Base-by-base conservation (phyloP, 2,329 filamentous ascomycete species). In the Ceratocystis albifundus region DNA sequence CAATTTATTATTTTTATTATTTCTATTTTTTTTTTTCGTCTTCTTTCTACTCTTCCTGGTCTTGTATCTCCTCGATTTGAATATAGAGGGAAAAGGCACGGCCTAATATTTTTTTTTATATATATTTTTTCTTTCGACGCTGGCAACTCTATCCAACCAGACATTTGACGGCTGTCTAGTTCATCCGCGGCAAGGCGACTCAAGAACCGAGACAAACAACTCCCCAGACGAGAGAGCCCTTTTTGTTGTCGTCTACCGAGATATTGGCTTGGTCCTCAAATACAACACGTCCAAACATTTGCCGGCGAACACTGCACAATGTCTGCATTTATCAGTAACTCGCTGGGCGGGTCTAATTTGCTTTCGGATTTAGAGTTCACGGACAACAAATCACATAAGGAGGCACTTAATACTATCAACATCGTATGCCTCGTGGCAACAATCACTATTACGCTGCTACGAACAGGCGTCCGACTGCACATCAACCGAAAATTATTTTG, bases 401-500 rank as follows among this genome's bases (percentile, higher is more conserved):
- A 17, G 4, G 6, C 50, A 12, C 15, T 68, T 6, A 48, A 32
- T 17, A 44, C 7, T n/a, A 32, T 64, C 10, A 64, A 46, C 17
- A 22, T 57, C 5, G 44, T 59, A 8, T 64, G 63, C 32, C 30
- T 68, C 5, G 36, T 36, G 3, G 17, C 66, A 17, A 57, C 64
- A 15, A 32, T 64, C n/a, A 10, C 61, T 7, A 55, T 68, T 25
- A 65, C 64, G 15, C 44, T 45, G 32, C 36, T 66, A 10, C 65
- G 67, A n/a, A 67, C 65, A 28, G 61, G 17, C 7, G 65, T 67
- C 5, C 55, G 67, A 62, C 28, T 66, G 7, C 22, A 44, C 10
- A 59, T 64, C 6, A 67, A 65, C 25, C 36, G 53, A 5, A 64
- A 57, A 6, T 15, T 68, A n/a, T 68, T 68, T 36, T 65, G 63